phyloP scores from a whole-genome alignment of 768 basidiomycete genomes.

The Tulasnella sp. region DNA sequence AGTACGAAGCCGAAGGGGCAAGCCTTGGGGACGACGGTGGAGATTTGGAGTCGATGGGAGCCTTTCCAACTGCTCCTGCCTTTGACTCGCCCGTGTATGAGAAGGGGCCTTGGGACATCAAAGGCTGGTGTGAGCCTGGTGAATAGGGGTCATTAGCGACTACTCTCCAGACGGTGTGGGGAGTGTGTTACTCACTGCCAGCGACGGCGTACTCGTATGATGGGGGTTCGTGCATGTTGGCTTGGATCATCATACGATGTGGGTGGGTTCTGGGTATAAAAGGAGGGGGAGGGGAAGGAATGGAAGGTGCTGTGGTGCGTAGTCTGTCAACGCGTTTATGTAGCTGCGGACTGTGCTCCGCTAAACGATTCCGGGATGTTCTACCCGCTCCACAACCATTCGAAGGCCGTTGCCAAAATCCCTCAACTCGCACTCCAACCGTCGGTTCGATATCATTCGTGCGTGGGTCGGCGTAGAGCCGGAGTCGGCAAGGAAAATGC shows the following conservation, averaged over 20 bases:
- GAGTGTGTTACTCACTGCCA: background rate
- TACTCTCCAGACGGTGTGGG: background rate
- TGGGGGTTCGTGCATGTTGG: conserved; percentile 7
- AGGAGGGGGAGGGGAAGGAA: background rate
- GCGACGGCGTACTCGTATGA: conserved; percentile 7
- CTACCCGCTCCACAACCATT: background rate
- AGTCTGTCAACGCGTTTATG: background rate
- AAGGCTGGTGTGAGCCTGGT: background rate
- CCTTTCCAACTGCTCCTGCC: background rate
- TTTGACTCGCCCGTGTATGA: background rate
- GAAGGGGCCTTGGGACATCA: background rate
- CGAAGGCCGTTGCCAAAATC: background rate
- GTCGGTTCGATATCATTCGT: background rate
- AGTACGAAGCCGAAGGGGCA: background rate
- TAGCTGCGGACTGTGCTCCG: background rate
- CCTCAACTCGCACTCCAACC: background rate
- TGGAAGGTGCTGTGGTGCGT: background rate
- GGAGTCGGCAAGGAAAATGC: background rate
- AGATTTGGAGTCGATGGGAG: background rate
- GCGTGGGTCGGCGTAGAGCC: background rate
- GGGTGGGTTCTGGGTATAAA: background rate
- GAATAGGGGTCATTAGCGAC: background rate
- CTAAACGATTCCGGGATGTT: background rate
- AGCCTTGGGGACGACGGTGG: background rate
- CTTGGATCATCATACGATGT: background rate